Evolutionary conservation across 2,329 filamentous ascomycete genomes (phyloP).

Genomic region (Trichoderma semiorbis): DNA sequence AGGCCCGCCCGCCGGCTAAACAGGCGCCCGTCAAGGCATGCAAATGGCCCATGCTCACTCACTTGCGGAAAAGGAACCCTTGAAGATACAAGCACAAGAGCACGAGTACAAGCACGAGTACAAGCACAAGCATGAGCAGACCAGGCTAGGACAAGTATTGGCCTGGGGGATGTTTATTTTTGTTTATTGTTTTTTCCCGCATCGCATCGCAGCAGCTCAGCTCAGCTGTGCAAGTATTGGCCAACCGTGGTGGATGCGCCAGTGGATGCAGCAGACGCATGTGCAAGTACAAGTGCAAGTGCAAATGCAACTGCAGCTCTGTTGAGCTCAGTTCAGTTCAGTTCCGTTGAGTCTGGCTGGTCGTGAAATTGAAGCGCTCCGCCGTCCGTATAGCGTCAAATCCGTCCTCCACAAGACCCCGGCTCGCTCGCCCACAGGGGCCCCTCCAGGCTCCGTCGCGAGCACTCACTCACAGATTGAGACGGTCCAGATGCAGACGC

Average conservation of each 20-base stretch:
- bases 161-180: neutral
- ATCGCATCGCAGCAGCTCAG: neutral
- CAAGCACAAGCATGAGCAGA: neutral
- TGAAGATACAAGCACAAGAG: neutral
- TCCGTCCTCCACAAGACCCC: neutral
- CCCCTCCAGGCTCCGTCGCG: neutral
- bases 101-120: neutral
- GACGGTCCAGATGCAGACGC: constrained; percentile 18
- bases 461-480: neutral
- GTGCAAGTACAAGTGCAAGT: neutral
- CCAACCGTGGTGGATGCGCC: neutral
- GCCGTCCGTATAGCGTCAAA: neutral
- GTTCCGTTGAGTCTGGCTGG: neutral
- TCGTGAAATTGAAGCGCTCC: neutral
- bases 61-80: neutral
- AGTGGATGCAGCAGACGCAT: neutral
- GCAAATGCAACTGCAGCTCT: neutral
- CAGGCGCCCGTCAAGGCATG: constrained; percentile 16
- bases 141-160: neutral
- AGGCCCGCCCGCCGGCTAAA: constrained; percentile 18
- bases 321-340: neutral
- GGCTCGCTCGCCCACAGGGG: neutral
- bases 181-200: neutral
- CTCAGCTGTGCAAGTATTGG: neutral
- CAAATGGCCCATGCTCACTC: constrained; percentile 1